A percentile compares a stretch with the other conserved stretches of the same genome.
phyloP scores from a whole-genome alignment of 73 alveolate genomes.

The Paramecium sonneborni region DNA sequence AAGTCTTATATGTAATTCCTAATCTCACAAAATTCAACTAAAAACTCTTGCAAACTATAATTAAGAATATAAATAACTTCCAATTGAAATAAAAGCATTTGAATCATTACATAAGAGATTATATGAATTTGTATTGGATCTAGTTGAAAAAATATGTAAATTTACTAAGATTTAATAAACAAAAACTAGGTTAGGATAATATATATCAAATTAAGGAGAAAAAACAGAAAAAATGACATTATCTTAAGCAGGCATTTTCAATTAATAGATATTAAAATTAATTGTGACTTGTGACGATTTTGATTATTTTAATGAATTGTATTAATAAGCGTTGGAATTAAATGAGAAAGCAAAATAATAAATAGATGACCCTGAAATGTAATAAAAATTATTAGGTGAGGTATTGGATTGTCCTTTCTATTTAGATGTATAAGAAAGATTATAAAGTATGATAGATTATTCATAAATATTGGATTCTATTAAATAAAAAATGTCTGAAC shows the following conservation, averaged over 20 bases:
- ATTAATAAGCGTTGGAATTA: not conserved
- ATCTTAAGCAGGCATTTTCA: not conserved
- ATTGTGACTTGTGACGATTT: conserved; percentile 27
- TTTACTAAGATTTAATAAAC: not conserved
- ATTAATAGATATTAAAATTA: not conserved
- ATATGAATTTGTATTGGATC: not conserved
- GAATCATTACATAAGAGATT: not conserved
- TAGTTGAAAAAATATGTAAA: not conserved
- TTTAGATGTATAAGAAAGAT: conserved; percentile 21
- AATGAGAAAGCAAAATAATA: not conserved
- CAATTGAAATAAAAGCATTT: not conserved
- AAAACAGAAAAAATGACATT: conserved; percentile 11
- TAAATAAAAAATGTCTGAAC: not conserved
- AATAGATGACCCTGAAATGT: not conserved
- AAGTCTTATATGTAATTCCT: not conserved
- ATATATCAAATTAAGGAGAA: not conserved
- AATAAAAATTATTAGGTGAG: not conserved
- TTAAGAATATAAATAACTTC: not conserved
- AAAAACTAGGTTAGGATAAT: conserved; percentile 7
- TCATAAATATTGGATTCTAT: not conserved
- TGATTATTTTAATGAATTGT: not conserved
- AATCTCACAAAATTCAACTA: not conserved
- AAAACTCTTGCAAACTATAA: not conserved
- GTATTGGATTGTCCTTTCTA: conserved; percentile 32
- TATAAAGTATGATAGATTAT: conserved; percentile 27